Evolutionary conservation across 176 grass and related monocot genomes (phyloP).

Genomic region (Miscanthus lutarioriparius): DNA sequence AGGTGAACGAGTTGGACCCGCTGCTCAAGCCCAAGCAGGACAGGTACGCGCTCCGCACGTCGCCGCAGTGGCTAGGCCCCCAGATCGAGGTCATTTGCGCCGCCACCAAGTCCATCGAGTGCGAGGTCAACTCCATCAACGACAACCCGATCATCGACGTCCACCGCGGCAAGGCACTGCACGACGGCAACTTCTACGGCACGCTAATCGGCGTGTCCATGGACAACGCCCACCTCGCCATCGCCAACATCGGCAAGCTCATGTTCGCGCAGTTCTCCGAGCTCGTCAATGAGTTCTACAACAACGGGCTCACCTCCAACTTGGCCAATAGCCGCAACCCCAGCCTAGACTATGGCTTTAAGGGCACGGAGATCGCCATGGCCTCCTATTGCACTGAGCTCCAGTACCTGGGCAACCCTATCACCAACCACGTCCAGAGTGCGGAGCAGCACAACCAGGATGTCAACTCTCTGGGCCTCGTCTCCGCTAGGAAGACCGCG

Average conservation of each 20-base stretch:
- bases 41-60: constrained; percentile 93
- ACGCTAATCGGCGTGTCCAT: constrained; percentile 94
- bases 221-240: constrained; percentile 90
- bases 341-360: constrained; percentile 92
- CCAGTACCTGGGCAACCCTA: too few species aligned
- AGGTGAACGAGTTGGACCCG: constrained; percentile 74
- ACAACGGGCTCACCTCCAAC: constrained; percentile 94
- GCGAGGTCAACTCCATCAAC: constrained; percentile 98
- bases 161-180: constrained; percentile 75
- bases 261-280: constrained; percentile 99
- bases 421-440: too few species aligned
- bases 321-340: constrained; percentile 85
- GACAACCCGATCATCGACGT: constrained; percentile 98
- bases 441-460: too few species aligned
- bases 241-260: constrained; percentile 91
- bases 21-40: constrained; percentile 93
- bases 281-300: constrained; percentile 98
- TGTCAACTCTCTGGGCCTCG: too few species aligned
- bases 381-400: too few species aligned
- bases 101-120: constrained; percentile 93
- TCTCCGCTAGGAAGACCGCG: too few species aligned
- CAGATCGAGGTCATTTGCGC: constrained; percentile 89
- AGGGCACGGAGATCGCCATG: too few species aligned
- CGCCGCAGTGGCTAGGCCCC: constrained; percentile 94
- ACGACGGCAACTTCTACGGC: constrained; percentile 94